Evolutionary conservation across 1,284 basidiomycete genomes (phyloP), one percentile per base, ranked within the genome.

Genomic region (Cryptococcus sp.): DNA sequence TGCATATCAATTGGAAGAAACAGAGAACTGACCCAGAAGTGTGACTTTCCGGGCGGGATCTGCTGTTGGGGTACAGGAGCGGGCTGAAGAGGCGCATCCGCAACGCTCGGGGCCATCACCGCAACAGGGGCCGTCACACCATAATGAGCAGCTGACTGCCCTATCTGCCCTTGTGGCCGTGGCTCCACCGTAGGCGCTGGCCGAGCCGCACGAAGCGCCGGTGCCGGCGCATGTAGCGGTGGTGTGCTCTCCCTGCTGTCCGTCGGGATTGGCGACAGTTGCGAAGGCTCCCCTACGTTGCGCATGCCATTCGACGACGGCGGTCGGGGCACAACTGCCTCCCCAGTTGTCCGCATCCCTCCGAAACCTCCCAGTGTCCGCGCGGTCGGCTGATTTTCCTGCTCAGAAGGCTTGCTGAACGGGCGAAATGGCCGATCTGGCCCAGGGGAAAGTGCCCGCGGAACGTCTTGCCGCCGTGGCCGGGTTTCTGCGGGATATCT

Each of bases 11-110:
- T 44, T 18, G 21, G 15, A 20, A 12, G n/a, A 16, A 9, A 7
- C 13, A 11, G 7, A 16, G 16, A 4, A 52, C 66, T 61, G 33
- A 72, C 67, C 35, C 69, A 16, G 48, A 67, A 69, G 1, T 62
- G 63, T 11, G 68, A 33, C 9, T 33, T 33, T 52, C 47, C 67
- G 66, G 2, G 52, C 51, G 15, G 56, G 40, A 1, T 56, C 15
- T 3, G 35, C 47, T 20, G 56, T 33, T 33, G 51, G 37, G 24
- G 54, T 28, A 35, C 46, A 11, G 44, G 53, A 50, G 9, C 28
- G 21, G 42, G 50, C 16, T 55, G 47, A 12, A 39, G 28, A 20
- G 44, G 44, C 13, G 44, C 44, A 45, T 20, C 24, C n/a, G 21
- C 5, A 9, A 33, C 28, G 9, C 28, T 9, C 28, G 28, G 28